Evolutionary conservation across 345 rosid genomes (phyloP).

Genomic region (Pistacia atlantica): DNA sequence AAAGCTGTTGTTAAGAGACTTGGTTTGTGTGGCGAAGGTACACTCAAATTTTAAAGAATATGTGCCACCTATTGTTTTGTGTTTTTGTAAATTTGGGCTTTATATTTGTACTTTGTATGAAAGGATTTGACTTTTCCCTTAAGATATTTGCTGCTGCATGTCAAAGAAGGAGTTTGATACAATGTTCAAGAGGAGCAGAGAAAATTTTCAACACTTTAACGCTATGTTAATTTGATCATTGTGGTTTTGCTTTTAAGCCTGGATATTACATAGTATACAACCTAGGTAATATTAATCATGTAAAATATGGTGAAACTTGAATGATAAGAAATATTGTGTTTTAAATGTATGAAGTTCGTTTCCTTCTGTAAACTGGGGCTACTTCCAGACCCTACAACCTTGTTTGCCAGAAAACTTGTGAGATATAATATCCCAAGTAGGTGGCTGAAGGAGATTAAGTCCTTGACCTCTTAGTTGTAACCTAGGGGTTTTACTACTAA

Average conservation of each 20-base stretch:
- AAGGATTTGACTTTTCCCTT: neutral
- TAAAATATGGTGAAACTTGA: neutral
- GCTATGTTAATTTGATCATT: neutral
- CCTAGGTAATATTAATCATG: neutral
- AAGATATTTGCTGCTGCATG: neutral
- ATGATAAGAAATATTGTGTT: neutral
- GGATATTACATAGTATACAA: neutral
- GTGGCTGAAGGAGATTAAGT: no score
- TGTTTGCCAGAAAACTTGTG: no score
- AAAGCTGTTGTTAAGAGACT: slow-evolving; percentile 78
- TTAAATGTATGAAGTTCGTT: neutral
- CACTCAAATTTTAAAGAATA: slow-evolving; percentile 6
- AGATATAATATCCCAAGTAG: no score
- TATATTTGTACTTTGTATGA: neutral
- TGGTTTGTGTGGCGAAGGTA: slow-evolving; percentile 65
- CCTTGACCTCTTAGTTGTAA: no score
- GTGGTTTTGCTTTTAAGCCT: neutral
- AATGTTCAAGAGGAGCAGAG: neutral
- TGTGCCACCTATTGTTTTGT: neutral
- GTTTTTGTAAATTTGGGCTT: neutral
- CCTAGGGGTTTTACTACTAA: neutral
- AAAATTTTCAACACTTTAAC: neutral
- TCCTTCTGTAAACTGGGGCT: neutral
- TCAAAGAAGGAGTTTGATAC: neutral
- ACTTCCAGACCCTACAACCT: no score